Conservation (phyloP, 1,284 basidiomycete genomes). For the Phlebopus sp. region DNA sequence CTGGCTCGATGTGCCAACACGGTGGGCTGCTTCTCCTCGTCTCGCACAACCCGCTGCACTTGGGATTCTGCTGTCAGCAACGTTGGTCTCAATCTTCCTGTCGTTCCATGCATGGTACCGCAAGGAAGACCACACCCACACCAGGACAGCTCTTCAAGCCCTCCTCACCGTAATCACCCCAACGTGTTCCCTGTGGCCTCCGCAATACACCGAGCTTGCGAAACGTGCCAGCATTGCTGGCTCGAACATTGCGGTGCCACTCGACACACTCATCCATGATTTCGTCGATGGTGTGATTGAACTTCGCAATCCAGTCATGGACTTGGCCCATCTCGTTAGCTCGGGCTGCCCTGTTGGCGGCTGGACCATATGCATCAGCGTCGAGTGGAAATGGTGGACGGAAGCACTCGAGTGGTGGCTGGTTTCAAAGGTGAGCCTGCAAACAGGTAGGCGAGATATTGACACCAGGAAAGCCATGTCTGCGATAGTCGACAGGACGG, state of each 20-base stretch:
- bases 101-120: conserved; percentile 5
- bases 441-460: neutral
- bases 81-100: conserved; percentile 6
- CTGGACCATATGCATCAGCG: conserved; percentile 19
- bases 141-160: conserved; percentile 30
- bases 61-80: conserved; percentile 6
- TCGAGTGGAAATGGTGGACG: conserved; percentile 31
- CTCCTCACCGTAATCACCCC: conserved; percentile 34
- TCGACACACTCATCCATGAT: conserved; percentile 27
- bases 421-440: conserved; percentile 23
- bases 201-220: conserved; percentile 30
- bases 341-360: conserved; percentile 14
- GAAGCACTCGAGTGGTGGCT: conserved; percentile 24
- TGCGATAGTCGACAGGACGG: conserved; percentile 11
- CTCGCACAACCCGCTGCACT: conserved; percentile 2
- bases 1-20: neutral
- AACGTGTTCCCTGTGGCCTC: conserved; percentile 36
- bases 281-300: conserved; percentile 30
- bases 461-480: neutral
- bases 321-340: conserved; percentile 28
- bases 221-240: conserved; percentile 10
- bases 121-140: conserved; percentile 11
- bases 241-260: conserved; percentile 21
- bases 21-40: neutral
- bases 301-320: conserved; percentile 28